Base-by-base conservation (phyloP, 495 filamentous ascomycete species). In the Penicillium roqueforti region DNA sequence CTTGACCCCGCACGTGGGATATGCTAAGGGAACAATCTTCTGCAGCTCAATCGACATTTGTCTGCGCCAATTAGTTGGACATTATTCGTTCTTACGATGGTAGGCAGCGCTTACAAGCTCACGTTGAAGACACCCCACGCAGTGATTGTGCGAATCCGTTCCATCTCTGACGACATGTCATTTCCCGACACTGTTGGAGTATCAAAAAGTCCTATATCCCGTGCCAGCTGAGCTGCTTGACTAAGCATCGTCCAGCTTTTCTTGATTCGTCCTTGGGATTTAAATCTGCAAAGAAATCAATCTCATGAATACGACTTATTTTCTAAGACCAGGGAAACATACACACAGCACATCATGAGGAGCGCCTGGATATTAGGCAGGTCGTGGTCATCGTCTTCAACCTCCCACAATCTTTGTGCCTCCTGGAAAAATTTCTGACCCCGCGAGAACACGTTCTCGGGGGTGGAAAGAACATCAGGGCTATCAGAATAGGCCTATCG, bases 401-500 rank as follows among this genome's bases (percentile, higher is more conserved):
- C 66, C 34, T 55, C 61, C 67, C 68, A 70, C 32, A 70, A 32
- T 34, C 55, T 53, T 53, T 76, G 67, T 22, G 72, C 71, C 54
- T 74, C 72, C 1, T 47, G 26, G 25, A 67, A 63, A 23, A 76
- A 76, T 8, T 55, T 46, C 22, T 63, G 51, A 1, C 72, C 72
- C 23, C 65, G 60, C n/a, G 67, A 68, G 26, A 59, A 58, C n/a
- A 53, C 32, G 42, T 72, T 53, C 1, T 59, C 62, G 7, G 55
- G 50, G 28, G 61, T 39, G 16, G 64, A 63, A 19, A 69, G 57
- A 4, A 86, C 63, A 7, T 80, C 79, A 1, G 77, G 65, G 44
- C 80, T 75, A 51, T 83, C 72, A 4, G 82, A 80, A 48, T 72
- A 65, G 13, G 54, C 56, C 71, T 74, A 41, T 26, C 22, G 3